A percentile compares a stretch with the other conserved stretches of the same genome.
Evolutionary conservation across 1,139 yeast species (phyloP).

Genomic region (Entelexis sorbosivorans): DNA sequence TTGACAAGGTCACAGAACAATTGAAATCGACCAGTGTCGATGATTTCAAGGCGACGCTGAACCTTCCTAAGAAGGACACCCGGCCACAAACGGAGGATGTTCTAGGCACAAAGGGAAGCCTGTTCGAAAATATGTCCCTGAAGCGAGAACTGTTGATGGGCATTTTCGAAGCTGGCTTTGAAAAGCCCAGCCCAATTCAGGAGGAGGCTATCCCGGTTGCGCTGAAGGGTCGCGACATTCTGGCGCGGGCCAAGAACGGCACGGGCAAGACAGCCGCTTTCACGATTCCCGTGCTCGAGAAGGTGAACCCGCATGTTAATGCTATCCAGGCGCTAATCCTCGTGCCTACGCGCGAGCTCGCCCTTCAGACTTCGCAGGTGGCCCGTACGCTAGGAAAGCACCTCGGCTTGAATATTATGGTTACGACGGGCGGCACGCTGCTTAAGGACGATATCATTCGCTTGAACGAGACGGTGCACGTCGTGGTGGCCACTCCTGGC

Average conservation of each 20-base stretch:
- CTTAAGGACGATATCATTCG: constrained; percentile 89
- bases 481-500: constrained; percentile 92
- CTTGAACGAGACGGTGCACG: constrained; percentile 82
- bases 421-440: constrained; percentile 96
- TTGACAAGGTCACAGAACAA: constrained; percentile 5
- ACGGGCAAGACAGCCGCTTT: constrained; percentile 98
- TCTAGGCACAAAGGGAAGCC: constrained; percentile 75
- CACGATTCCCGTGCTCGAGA: constrained; percentile 76
- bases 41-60: constrained; percentile 63
- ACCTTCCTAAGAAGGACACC: constrained; percentile 70
- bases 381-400: constrained; percentile 96
- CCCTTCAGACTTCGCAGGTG: constrained; percentile 94
- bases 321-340: constrained; percentile 81
- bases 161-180: constrained; percentile 96
- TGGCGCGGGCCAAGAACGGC: constrained; percentile 97
- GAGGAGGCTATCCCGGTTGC: constrained; percentile 97
- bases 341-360: constrained; percentile 91
- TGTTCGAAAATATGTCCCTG: constrained; percentile 84
- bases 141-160: constrained; percentile 95
- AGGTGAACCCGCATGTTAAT: constrained; percentile 68
- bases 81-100: constrained; percentile 98
- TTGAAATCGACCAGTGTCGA: background rate
- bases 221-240: constrained; percentile 84
- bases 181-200: constrained; percentile 95
- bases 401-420: constrained; percentile 88